phyloP scores from a whole-genome alignment of 2,329 filamentous ascomycete genomes.

The Sporothrix luriei region DNA sequence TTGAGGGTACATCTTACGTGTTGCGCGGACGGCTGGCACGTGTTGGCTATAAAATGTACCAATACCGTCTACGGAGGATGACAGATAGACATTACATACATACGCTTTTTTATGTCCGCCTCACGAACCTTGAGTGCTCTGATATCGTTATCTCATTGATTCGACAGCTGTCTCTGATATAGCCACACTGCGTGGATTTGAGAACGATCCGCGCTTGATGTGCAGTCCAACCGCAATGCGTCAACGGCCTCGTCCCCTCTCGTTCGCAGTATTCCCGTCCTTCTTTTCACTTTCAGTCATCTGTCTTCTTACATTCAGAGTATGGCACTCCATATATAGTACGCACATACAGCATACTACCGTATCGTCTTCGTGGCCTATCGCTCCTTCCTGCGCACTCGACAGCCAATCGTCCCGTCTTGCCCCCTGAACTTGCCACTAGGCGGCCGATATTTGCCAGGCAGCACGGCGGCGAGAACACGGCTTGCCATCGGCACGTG shows the following conservation, averaged over 20 bases:
- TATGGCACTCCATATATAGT: too few species aligned
- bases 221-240: constrained; percentile 8
- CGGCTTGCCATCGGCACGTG: constrained; percentile 26
- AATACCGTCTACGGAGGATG: constrained; percentile 30
- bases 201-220: constrained; percentile 28
- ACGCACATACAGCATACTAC: too few species aligned
- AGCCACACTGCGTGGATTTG: too few species aligned
- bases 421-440: constrained; percentile 21
- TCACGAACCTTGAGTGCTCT: too few species aligned
- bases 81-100: constrained; percentile 30
- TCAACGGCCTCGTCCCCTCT: background rate
- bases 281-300: too few species aligned
- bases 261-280: background rate
- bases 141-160: background rate
- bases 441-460: constrained; percentile 7
- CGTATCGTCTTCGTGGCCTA: too few species aligned
- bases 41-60: constrained; percentile 32
- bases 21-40: constrained; percentile 26
- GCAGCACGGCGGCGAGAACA: background rate
- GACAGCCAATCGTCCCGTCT: constrained; percentile 13
- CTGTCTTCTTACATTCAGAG: too few species aligned
- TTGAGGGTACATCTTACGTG: background rate
- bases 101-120: constrained; percentile 14
- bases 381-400: constrained; percentile 6
- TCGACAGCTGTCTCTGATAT: background rate